Evolutionary conservation across 371 early-diverging fungal genomes (phyloP).

Genomic region (Lichtheimia hyalospora): DNA sequence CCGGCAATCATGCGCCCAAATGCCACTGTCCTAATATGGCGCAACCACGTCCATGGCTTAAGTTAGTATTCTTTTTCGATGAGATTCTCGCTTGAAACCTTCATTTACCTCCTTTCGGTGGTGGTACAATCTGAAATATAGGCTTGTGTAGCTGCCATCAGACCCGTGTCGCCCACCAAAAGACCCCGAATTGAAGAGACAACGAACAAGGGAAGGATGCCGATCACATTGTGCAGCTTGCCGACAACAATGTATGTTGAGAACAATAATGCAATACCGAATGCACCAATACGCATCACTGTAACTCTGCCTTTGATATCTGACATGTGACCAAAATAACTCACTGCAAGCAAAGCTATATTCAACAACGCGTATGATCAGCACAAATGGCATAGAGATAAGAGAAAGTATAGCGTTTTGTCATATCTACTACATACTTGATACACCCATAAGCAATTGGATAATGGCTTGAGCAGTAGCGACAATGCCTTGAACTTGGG

Average conservation of each 20-base stretch:
- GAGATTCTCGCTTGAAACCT: not conserved
- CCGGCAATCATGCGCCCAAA: constrained; percentile 35
- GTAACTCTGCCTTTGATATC: constrained; percentile 39
- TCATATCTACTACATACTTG: constrained; percentile 25
- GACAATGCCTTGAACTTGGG: constrained; percentile 44
- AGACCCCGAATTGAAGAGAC: constrained; percentile 38
- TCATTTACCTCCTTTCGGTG: constrained; percentile 20
- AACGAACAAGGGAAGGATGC: constrained; percentile 30
- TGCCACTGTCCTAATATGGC: constrained; percentile 20
- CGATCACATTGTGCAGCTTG: constrained; percentile 6
- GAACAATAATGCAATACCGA: constrained; percentile 27
- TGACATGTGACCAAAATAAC: constrained; percentile 41
- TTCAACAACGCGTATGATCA: not conserved
- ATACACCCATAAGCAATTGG: constrained; percentile 23
- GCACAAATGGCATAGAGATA: not conserved
- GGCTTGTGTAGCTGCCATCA: constrained; percentile 34
- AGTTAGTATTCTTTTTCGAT: not conserved
- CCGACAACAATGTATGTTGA: constrained; percentile 14
- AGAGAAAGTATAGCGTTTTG: constrained; percentile 1
- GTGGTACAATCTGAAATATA: constrained; percentile 48
- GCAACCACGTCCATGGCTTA: constrained; percentile 1
- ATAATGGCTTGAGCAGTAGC: constrained; percentile 32
- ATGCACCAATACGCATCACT: constrained; percentile 19
- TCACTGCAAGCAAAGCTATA: constrained; percentile 35
- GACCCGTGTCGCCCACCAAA: constrained; percentile 34